Conservation (phyloP, 441 rosid genomes). For the Gossypium gossypioides region DNA sequence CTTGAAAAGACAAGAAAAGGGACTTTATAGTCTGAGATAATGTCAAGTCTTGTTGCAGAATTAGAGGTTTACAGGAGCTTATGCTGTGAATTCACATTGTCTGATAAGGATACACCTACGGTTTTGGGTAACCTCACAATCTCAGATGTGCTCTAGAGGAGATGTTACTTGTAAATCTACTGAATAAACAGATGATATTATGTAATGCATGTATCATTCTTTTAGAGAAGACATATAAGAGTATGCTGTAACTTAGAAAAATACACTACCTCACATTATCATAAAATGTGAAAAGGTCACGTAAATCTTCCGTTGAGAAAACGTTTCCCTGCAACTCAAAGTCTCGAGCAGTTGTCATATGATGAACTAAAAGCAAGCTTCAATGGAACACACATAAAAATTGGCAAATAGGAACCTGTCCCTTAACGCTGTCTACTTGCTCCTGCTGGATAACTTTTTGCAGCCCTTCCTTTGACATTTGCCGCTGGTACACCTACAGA, state of each 20-base stretch:
- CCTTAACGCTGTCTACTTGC: constrained; percentile 33
- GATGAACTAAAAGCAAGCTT: constrained; percentile 7
- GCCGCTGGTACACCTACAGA: constrained; percentile 90
- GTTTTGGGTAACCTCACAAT: neutral
- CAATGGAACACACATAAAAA: constrained; percentile 9
- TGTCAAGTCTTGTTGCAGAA: neutral
- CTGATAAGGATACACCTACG: neutral
- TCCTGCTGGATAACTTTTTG: constrained; percentile 85
- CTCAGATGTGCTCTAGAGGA: neutral
- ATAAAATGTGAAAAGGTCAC: constrained; percentile 76
- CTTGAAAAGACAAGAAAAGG: neutral
- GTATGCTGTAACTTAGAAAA: constrained; percentile 11
- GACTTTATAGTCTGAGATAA: neutral
- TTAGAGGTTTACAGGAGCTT: neutral
- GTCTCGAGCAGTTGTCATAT: constrained; percentile 7
- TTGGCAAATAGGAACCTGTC: constrained; percentile 38
- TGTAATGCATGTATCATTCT: neutral
- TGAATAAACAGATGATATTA: neutral
- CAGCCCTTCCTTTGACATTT: constrained; percentile 98
- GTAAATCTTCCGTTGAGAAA: constrained; percentile 77
- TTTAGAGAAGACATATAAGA: neutral
- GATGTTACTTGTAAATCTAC: constrained; percentile 2
- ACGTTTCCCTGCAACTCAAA: constrained; percentile 56
- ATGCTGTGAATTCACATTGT: neutral
- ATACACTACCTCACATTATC: constrained; percentile 55